A percentile compares a stretch with the other conserved stretches of the same genome.
These are phyloP conservation scores for Ogataea paraovalis DNA, from an alignment of 805 yeast species.

Conservation along the genomic window DNA sequence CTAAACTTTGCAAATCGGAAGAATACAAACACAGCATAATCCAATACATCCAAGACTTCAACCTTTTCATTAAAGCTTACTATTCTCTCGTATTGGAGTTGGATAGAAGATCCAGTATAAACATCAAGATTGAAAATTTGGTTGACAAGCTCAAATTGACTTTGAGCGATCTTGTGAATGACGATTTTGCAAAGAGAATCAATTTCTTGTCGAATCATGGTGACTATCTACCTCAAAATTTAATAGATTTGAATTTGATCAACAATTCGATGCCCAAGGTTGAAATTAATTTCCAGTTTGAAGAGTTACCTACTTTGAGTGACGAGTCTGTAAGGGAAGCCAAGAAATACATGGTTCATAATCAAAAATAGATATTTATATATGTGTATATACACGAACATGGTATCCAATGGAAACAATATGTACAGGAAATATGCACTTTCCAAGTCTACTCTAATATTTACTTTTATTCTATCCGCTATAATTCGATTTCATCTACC, in stretches of 20 bases:
- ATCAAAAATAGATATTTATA: background rate
- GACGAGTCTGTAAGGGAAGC: conserved; percentile 19
- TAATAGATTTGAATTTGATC: conserved; percentile 23
- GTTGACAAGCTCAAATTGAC: conserved; percentile 39
- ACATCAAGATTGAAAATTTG: conserved; percentile 36
- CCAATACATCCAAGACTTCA: conserved; percentile 41
- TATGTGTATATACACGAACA: conserved; percentile 2
- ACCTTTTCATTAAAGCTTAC: conserved; percentile 49
- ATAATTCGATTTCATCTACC: too few species aligned
- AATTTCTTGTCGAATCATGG: conserved; percentile 46
- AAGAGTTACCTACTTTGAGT: conserved; percentile 19
- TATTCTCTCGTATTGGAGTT: conserved; percentile 49
- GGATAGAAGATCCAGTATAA: conserved; percentile 43
- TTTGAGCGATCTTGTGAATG: conserved; percentile 35
- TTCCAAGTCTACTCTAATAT: too few species aligned
- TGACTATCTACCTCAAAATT: conserved; percentile 47
- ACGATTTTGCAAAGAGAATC: conserved; percentile 42
- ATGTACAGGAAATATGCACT: too few species aligned
- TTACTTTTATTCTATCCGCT: too few species aligned
- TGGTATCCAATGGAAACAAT: background rate
- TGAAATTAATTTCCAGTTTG: conserved; percentile 19
- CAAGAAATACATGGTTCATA: conserved; percentile 5
- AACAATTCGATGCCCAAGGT: conserved; percentile 22
- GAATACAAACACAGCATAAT: conserved; percentile 13
- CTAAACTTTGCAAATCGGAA: conserved; percentile 10